Base-by-base conservation (phyloP, 305 asterid genomes). In the Rubia tinctorum region DNA sequence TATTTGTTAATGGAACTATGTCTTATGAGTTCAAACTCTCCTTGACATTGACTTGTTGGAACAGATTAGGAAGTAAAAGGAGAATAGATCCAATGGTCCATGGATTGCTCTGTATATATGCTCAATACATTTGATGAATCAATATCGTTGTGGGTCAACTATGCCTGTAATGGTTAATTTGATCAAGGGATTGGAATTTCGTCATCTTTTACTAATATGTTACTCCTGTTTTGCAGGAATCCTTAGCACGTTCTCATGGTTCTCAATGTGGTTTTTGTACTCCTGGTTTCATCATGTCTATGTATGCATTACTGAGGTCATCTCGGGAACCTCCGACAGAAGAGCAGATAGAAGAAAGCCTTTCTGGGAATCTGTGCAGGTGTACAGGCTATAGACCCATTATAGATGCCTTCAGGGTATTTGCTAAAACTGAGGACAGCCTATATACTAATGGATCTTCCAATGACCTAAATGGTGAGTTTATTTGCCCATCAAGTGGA, bases 221-320 rank as follows among this genome's bases (percentile, higher is more conserved):
- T 69, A 56, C 56, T 70, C 58, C 61, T 74, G 73, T 76, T 75
- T 65, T 82, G 43, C 87, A 94, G 99, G 99, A 94, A 83, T 86
- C 95, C 44, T 79, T 94, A 77, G 98, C 98, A 68, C 84, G 75
- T 18, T 78, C 91, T 64, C 99, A 94, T 84, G 99, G 98, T 74
- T 92, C 99, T 18, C 99, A 94, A 77, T 94, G 99, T 68, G 99
- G 99, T 66, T 94, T 91, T 80, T 94, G 99, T 85, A 94, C 98
- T 68, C 99, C 99, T 76, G 99, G 99, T 80, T 94, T 94, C 76
- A 72, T 92, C 59, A 94, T 94, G 97, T 94, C 99, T 79, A 89
- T 94, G 95, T 94, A 92, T 73, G 97, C 97, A 71, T 83, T 94
- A 51, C 79, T 94, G 60, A 84, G 99, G 74, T 94, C 99, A 71